Conservation (phyloP, 208 protist genomes). For the Trypanosoma scelopori region DNA sequence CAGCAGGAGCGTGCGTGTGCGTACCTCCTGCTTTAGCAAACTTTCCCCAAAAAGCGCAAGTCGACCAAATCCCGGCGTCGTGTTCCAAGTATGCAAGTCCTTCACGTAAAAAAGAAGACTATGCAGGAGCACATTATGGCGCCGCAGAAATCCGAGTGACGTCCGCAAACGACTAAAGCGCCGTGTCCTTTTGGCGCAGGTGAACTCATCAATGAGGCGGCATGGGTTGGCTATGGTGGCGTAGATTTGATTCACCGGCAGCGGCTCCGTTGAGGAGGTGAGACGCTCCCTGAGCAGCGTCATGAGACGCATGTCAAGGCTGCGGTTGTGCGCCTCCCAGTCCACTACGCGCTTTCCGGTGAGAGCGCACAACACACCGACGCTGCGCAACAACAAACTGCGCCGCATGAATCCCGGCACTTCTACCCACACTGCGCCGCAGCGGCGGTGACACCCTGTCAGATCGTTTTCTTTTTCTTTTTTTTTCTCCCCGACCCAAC, state of each 20-base stretch:
- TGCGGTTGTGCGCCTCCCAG: constrained; percentile 27
- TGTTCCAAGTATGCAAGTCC: constrained; percentile 69
- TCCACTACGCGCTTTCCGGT: constrained; percentile 27
- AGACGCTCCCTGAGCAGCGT: constrained; percentile 47
- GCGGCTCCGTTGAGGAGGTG: constrained; percentile 46
- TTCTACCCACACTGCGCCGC: no score
- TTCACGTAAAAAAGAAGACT: constrained; percentile 74
- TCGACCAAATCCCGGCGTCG: constrained; percentile 67
- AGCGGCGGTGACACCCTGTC: no score
- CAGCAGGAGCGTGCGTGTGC: constrained; percentile 55
- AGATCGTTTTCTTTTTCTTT: no score
- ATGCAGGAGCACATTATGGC: constrained; percentile 89
- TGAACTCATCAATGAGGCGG: constrained; percentile 74
- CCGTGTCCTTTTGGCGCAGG: constrained; percentile 45
- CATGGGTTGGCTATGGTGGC: constrained; percentile 53
- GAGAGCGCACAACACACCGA: constrained; percentile 19
- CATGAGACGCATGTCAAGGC: constrained; percentile 37
- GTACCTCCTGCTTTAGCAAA: constrained; percentile 55
- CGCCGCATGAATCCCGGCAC: constrained; percentile 10
- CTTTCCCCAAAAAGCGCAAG: constrained; percentile 70
- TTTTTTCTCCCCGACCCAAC: no score
- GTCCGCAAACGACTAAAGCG: constrained; percentile 45
- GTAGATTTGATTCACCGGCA: constrained; percentile 59
- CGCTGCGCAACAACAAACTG: neutral
- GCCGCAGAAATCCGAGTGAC: constrained; percentile 69